phyloP scores from a whole-genome alignment of 257 asterid genomes.

The Jaltomata sinuosa region DNA sequence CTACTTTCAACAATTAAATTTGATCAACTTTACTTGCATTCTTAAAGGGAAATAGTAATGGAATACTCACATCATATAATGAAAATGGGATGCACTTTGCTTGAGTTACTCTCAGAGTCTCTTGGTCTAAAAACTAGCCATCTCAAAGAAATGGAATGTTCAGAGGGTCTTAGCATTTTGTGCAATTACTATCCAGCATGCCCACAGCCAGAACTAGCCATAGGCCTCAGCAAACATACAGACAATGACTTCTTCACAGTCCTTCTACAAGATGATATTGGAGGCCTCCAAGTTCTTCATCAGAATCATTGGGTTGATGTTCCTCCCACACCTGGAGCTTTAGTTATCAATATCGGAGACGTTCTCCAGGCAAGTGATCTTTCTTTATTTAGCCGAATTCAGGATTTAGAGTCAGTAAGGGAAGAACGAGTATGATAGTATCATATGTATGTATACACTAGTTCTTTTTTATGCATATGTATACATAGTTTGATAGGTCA shows the following conservation, averaged over 20 bases:
- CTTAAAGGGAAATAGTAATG: conserved; percentile 37
- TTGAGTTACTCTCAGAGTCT: conserved; percentile 46
- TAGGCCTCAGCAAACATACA: conserved; percentile 46
- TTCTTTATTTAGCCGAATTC: background rate
- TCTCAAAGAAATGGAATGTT: conserved; percentile 39
- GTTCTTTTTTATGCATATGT: background rate
- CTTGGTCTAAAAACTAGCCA: conserved; percentile 39
- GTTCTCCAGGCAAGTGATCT: conserved; percentile 51
- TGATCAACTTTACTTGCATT: background rate
- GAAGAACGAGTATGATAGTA: background rate
- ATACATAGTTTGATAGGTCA: background rate
- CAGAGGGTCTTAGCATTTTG: conserved; percentile 33
- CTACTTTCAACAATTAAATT: background rate
- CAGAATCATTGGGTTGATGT: conserved; percentile 50
- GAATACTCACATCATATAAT: conserved; percentile 42
- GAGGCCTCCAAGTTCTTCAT: conserved; percentile 45
- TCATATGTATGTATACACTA: background rate
- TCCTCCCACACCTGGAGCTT: conserved; percentile 40
- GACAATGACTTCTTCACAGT: conserved; percentile 50
- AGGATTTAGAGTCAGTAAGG: background rate
- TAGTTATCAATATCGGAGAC: conserved; percentile 56
- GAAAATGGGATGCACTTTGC: conserved; percentile 34
- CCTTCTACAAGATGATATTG: conserved; percentile 48
- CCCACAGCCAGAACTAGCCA: conserved; percentile 52
- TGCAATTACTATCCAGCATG: conserved; percentile 66